phyloP scores from a whole-genome alignment of 495 filamentous ascomycete species.

The Talaromyces stipitatus region DNA sequence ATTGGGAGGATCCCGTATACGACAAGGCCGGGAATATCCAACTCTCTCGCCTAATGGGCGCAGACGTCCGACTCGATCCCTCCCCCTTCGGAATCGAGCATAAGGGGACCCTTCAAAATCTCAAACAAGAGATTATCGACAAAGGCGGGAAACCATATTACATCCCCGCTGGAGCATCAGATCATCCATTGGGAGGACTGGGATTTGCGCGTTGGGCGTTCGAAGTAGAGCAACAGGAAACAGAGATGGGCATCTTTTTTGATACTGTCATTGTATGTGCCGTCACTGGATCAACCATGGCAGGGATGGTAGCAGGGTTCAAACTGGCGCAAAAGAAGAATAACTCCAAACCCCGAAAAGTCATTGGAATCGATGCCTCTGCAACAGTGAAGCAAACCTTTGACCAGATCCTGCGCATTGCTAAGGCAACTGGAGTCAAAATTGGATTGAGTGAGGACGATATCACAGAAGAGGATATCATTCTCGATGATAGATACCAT shows the following conservation, averaged over 20 bases:
- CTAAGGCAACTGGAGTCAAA: slow-evolving; percentile 45
- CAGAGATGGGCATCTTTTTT: slow-evolving; percentile 47
- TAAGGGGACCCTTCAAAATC: slow-evolving; percentile 40
- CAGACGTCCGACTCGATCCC: slow-evolving; percentile 43
- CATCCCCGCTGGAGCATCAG: slow-evolving; percentile 57
- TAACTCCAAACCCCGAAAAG: slow-evolving; percentile 28
- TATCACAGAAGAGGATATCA: slow-evolving; percentile 47
- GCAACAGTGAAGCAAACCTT: slow-evolving; percentile 48
- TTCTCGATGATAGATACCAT: slow-evolving; percentile 55
- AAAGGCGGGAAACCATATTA: slow-evolving; percentile 51
- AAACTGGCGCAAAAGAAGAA: slow-evolving; percentile 42
- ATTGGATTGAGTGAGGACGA: slow-evolving; percentile 48
- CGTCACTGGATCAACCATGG: slow-evolving; percentile 56
- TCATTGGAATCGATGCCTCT: slow-evolving; percentile 56
- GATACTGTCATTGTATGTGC: slow-evolving; percentile 55
- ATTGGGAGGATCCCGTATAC: slow-evolving; percentile 44
- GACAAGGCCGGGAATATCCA: slow-evolving; percentile 54
- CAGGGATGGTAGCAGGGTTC: slow-evolving; percentile 57
- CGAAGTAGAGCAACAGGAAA: slow-evolving; percentile 52
- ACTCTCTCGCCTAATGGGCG: slow-evolving; percentile 53
- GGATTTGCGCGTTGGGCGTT: slow-evolving; percentile 60
- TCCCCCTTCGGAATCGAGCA: slow-evolving; percentile 52
- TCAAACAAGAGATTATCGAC: slow-evolving; percentile 36
- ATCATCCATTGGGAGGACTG: slow-evolving; percentile 57
- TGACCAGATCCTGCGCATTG: slow-evolving; percentile 53